Conservation (phyloP, 164 flowering plant genomes). For the Saururus chinensis region DNA sequence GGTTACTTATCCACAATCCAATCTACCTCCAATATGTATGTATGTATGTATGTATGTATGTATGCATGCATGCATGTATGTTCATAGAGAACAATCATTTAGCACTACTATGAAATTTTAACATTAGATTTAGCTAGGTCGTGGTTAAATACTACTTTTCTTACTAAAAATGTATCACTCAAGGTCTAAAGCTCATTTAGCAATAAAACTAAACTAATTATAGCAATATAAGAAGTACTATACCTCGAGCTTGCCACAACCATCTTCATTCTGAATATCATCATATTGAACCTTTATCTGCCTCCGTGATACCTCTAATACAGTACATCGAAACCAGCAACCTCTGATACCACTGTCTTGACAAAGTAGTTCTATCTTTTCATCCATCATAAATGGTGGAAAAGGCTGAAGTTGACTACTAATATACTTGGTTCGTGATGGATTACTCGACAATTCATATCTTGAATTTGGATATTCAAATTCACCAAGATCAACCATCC, state of each 20-base stretch:
- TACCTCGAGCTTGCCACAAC: slow-evolving; percentile 78
- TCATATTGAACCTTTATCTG: slow-evolving; percentile 60
- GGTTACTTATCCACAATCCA: too few species aligned
- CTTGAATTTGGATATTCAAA: slow-evolving; percentile 21
- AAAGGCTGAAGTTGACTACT: slow-evolving; percentile 10
- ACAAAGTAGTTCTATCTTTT: slow-evolving; percentile 67
- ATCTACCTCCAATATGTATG: too few species aligned
- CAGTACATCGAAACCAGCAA: slow-evolving; percentile 86
- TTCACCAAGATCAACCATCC: slow-evolving; percentile 12
- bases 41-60: too few species aligned
- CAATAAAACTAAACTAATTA: too few species aligned
- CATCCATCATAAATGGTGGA: slow-evolving; percentile 36
- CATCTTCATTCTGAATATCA: slow-evolving; percentile 71
- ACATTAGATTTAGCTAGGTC: too few species aligned
- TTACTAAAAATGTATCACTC: too few species aligned
- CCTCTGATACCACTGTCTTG: slow-evolving; percentile 92
- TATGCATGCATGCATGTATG: too few species aligned
- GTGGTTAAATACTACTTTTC: too few species aligned
- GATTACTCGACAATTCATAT: slow-evolving; percentile 21
- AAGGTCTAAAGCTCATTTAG: too few species aligned
- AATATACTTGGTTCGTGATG: slow-evolving; percentile 25
- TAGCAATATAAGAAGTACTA: neutral
- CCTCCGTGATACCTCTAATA: slow-evolving; percentile 41
- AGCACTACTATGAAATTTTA: too few species aligned
- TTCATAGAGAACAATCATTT: too few species aligned